phyloP scores from a whole-genome alignment of 441 rosid species.

The Omphalea diandra region DNA sequence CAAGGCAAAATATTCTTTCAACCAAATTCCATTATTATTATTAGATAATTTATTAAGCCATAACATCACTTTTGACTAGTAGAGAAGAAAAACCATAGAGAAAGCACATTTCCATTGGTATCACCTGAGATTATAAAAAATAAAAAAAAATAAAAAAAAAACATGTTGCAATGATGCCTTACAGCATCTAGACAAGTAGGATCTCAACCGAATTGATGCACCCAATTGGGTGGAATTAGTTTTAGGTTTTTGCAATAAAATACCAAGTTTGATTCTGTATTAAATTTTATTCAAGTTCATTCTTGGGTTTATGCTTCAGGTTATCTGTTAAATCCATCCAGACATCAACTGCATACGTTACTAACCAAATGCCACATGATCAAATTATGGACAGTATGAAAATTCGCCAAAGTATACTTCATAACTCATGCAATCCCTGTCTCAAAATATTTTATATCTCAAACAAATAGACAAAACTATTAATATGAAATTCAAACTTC shows the following conservation, averaged over 20 bases:
- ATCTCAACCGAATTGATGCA: too few species aligned
- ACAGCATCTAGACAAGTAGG: background rate
- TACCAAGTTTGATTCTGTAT: background rate
- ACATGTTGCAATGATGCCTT: background rate
- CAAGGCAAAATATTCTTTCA: conserved; percentile 5
- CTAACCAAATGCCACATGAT: background rate
- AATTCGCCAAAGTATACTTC: background rate
- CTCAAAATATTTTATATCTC: too few species aligned
- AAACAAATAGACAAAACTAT: too few species aligned
- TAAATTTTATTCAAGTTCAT: background rate
- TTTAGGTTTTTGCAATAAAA: background rate
- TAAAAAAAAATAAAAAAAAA: background rate
- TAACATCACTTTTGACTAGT: background rate
- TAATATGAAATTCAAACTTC: too few species aligned
- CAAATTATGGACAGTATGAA: background rate
- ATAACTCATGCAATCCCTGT: too few species aligned
- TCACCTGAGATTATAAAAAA: background rate
- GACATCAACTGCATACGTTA: background rate
- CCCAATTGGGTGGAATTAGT: background rate
- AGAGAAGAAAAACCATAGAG: conserved; percentile 5
- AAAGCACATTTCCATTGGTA: background rate
- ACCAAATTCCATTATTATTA: background rate
- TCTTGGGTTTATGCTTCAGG: conserved; percentile 5
- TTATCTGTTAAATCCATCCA: background rate
- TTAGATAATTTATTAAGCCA: background rate